phyloP scores from a whole-genome alignment of 1,284 basidiomycete genomes.

The Trametes hirsuta region DNA sequence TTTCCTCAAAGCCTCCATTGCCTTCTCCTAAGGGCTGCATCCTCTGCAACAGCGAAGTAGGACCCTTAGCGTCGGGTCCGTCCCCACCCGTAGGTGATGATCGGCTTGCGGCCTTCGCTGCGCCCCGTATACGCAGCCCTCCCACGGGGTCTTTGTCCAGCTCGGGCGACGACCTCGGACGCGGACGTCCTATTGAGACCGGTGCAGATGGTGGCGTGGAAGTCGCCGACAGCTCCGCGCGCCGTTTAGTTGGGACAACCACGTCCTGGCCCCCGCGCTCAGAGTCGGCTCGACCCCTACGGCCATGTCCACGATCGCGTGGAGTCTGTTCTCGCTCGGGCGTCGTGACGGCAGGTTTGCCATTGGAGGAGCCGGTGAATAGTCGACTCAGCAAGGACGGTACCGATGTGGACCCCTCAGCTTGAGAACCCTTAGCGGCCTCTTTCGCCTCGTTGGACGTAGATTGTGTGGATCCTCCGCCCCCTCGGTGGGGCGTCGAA shows the following conservation, averaged over 20 bases:
- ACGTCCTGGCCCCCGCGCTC: neutral
- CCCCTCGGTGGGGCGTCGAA: neutral
- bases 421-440: neutral
- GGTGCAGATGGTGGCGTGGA: neutral
- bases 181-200: neutral
- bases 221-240: slow-evolving; percentile 14
- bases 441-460: neutral
- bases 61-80: slow-evolving; percentile 5
- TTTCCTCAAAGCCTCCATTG: slow-evolving; percentile 17
- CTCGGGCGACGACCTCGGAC: slow-evolving; percentile 26
- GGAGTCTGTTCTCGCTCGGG: slow-evolving; percentile 4
- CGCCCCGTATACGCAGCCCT: slow-evolving; percentile 60
- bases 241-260: slow-evolving; percentile 27
- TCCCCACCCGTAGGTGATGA: slow-evolving; percentile 1
- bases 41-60: slow-evolving; percentile 47
- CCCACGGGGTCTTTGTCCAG: slow-evolving; percentile 38
- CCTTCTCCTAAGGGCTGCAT: slow-evolving; percentile 33
- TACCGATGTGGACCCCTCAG: slow-evolving; percentile 28
- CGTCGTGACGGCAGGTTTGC: neutral
- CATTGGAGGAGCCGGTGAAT: slow-evolving; percentile 20
- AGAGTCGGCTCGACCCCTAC: slow-evolving; percentile 1
- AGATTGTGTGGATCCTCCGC: neutral
- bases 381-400: slow-evolving; percentile 51
- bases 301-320: slow-evolving; percentile 8
- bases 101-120: slow-evolving; percentile 41